Evolutionary conservation across 2,329 filamentous ascomycete genomes (phyloP).

Genomic region (Cladophialophora immunda): DNA sequence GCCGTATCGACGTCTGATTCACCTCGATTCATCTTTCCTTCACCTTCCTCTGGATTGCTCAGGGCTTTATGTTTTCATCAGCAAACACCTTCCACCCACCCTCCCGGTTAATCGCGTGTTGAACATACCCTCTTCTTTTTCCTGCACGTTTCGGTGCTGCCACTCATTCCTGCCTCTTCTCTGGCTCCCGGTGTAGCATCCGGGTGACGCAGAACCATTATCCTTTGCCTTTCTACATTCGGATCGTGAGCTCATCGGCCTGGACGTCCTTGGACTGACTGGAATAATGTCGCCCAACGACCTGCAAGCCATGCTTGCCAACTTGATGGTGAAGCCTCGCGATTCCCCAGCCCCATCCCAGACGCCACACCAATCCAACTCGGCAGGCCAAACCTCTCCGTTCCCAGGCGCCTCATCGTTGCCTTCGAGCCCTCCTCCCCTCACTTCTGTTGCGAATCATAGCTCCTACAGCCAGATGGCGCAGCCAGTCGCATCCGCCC

Average conservation of each 20-base stretch:
- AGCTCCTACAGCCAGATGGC: constrained; percentile 16
- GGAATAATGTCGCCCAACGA: constrained; percentile 58
- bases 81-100: constrained; percentile 9
- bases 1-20: neutral
- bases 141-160: constrained; percentile 24
- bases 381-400: constrained; percentile 20
- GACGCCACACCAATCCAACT: constrained; percentile 35
- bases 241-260: constrained; percentile 19
- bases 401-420: constrained; percentile 24
- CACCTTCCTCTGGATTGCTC: constrained; percentile 3
- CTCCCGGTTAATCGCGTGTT: constrained; percentile 12
- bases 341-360: constrained; percentile 42
- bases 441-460: constrained; percentile 17
- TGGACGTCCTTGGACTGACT: constrained; percentile 26
- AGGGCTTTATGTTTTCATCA: constrained; percentile 8
- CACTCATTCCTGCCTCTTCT: constrained; percentile 29
- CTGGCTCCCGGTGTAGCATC: constrained; percentile 38
- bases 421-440: constrained; percentile 29
- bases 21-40: neutral
- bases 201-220: constrained; percentile 15
- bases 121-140: constrained; percentile 3
- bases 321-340: constrained; percentile 52
- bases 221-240: constrained; percentile 12
- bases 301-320: constrained; percentile 57
- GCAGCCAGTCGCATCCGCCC: constrained; percentile 15